phyloP scores from a whole-genome alignment of 192 early-diverging fungal species.

The Backusella luteola region DNA sequence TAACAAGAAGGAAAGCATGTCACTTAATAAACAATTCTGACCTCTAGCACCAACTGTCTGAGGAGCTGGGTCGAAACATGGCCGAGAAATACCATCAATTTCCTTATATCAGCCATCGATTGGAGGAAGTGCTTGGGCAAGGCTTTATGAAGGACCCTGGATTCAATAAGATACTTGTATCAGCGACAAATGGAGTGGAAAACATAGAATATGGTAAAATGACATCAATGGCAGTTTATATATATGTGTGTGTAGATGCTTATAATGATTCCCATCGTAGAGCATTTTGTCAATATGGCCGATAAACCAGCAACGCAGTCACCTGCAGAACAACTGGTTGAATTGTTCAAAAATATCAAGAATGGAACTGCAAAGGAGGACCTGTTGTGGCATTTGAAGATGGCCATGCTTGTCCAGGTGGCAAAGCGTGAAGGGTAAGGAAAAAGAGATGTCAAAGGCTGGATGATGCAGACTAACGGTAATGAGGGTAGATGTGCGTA shows the following conservation, averaged over 20 bases:
- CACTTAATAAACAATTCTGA: background rate
- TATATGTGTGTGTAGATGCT: background rate
- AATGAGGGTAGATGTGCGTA: conserved; percentile 44
- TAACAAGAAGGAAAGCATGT: no score
- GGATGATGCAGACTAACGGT: background rate
- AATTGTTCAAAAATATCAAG: conserved; percentile 52
- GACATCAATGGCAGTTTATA: background rate
- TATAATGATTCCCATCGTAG: conserved; percentile 6
- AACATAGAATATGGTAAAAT: conserved; percentile 17
- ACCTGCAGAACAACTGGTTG: conserved; percentile 41
- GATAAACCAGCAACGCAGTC: background rate
- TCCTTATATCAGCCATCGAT: conserved; percentile 35
- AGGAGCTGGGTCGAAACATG: conserved; percentile 41
- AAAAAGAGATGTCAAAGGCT: background rate
- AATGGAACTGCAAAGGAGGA: conserved; percentile 70
- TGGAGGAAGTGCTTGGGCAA: conserved; percentile 68
- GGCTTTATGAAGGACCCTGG: conserved; percentile 38
- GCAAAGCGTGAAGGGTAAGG: conserved; percentile 51
- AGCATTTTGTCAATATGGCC: conserved; percentile 4
- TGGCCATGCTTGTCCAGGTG: conserved; percentile 49
- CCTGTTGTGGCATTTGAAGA: conserved; percentile 63
- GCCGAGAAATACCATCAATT: conserved; percentile 41
- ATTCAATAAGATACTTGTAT: conserved; percentile 37
- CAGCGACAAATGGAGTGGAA: conserved; percentile 10
- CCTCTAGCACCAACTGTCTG: conserved; percentile 30